Conservation (phyloP, 805 yeast genomes). For the Metschnikowia koreensis region DNA sequence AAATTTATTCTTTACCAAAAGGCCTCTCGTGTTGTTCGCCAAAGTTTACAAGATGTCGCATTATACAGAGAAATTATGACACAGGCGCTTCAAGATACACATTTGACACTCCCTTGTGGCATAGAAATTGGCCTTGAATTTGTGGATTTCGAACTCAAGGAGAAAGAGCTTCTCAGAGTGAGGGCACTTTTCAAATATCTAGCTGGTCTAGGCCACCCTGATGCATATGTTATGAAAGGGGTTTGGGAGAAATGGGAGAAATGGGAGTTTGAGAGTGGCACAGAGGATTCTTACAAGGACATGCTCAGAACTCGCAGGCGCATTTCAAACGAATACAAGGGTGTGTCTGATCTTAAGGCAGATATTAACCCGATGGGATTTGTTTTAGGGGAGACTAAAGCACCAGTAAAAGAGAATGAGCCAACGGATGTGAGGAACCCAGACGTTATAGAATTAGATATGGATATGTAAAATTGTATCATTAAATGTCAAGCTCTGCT, state of each 20-base stretch:
- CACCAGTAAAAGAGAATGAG: conserved; percentile 10
- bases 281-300: conserved; percentile 67
- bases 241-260: conserved; percentile 69
- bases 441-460: conserved; percentile 61
- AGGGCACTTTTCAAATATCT: conserved; percentile 55
- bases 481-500: conserved; percentile 1
- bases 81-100: conserved; percentile 40
- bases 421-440: conserved; percentile 40
- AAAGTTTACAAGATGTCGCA: conserved; percentile 17
- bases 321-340: conserved; percentile 24
- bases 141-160: conserved; percentile 52
- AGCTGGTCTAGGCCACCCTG: conserved; percentile 24
- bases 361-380: conserved; percentile 45
- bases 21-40: conserved; percentile 7
- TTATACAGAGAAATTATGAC: conserved; percentile 39
- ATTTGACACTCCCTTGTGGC: conserved; percentile 42
- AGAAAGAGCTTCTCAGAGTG: conserved; percentile 57
- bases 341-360: conserved; percentile 9
- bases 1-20: conserved; percentile 24
- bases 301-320: conserved; percentile 63
- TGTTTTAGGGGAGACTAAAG: conserved; percentile 36
- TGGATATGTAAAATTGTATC: conserved; percentile 27
- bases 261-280: conserved; percentile 72
- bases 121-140: conserved; percentile 50
- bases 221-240: conserved; percentile 12